Evolutionary conservation across 2,329 filamentous ascomycete species (phyloP), one percentile per base, ranked within the genome.

Genomic region (Penicillium sp.): DNA sequence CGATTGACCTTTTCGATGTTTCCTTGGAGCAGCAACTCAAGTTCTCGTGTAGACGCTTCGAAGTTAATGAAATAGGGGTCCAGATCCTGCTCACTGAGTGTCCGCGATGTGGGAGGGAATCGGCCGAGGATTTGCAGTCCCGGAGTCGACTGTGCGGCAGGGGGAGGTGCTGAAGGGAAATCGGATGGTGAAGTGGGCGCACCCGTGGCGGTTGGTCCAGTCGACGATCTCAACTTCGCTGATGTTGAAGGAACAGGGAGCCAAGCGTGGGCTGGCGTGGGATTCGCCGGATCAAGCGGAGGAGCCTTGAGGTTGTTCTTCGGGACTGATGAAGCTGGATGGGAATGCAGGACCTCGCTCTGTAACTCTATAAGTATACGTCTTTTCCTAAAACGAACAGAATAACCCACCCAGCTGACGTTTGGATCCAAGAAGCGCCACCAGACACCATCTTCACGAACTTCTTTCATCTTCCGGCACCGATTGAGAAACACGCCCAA

Each of bases 381-480:
- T 2, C 2, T 6, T 20, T 48, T 30, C 2, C 4, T 5, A 4
- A 35, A 18, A 14, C 1, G 24, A 40, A 3, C 3, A 18, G n/a
- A 28, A 3, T 23, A 24, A 69, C 79, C 59, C 84, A 96, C 91
- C 94, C 94, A 99, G 83, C 94, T 97, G 23, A 93, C 92, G 71
- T 99, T 97, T 11, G 95, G 94, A 70, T 99, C 94, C 33, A 99
- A 81, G 69, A 99, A 99, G 63, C 91, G 88, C 92, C 93, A 97
- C 86, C 92, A 96, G 24, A 99, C 92, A 2, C 93, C 93, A 68
- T 99, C 94, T 59, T 91, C 89, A 53, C 91, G 83, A 26, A 99
- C 87, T 57, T 93, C 87, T 65, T 93, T 89, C 93, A 97, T 97
- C 61, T 86, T 85, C 62, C 92, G 84, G 74, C 94, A 99, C 49